Evolutionary conservation across 768 basidiomycete genomes (phyloP), one percentile per base, ranked within the genome.

Genomic region (Kwoniella newhampshirensis): DNA sequence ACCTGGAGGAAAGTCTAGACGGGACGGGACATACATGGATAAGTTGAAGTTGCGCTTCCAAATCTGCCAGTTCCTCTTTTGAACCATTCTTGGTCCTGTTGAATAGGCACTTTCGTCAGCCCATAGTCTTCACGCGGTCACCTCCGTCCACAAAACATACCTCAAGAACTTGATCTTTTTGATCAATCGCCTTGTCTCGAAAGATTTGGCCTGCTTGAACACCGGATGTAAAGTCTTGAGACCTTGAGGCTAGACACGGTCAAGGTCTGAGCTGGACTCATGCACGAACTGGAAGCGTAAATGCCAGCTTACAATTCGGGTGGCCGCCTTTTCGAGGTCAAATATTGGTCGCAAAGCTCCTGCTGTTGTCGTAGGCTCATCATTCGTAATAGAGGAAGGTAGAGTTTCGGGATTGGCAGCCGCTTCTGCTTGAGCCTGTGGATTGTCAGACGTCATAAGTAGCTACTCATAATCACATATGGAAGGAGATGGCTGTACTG

Each of bases 141-240:
- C 36, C 36, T 37, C n/a, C 36, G 36, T n/a, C n/a, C n/a, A n/a
- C n/a, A n/a, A 8, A 28, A 55, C 60, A 41, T 60, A 88, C 88
- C 87, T 79, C 26, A 86, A 74, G 23, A 80, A 81, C 74, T 88
- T 91, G 26, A 92, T 77, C 75, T 83, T 85, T 80, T 91, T 93
- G 56, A 91, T 82, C n/a, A 87, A 76, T 71, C 86, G 87, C 74
- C 86, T 88, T 0, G 83, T 83, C 78, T 94, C 91, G 59, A 89
- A 88, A 0, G 82, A 77, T 71, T 85, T 89, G 9, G 87, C 86
- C 68, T 87, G 89, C 79, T 90, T 93, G 26, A 86, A 83, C 4
- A 86, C 83, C 65, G 87, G 87, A 62, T 82, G 81, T 8, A 88
- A 82, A 63, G 87, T 86, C 71, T 83, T 87, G 47, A 87, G 70